Evolutionary conservation across 805 yeast species (phyloP).

Genomic region (Candida suzukii): DNA sequence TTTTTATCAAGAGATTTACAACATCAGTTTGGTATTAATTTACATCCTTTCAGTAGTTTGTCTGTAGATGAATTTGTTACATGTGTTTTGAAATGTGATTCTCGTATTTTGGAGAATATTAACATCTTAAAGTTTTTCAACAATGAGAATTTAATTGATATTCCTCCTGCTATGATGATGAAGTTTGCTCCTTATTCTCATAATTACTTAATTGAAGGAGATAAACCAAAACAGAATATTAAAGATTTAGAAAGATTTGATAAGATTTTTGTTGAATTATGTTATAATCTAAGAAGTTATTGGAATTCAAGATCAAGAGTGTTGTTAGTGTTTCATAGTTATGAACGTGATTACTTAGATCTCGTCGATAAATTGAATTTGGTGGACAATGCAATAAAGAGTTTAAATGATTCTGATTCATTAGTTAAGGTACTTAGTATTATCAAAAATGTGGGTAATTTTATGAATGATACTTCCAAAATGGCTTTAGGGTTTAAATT

Average conservation of each 20-base stretch:
- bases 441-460: constrained; percentile 69
- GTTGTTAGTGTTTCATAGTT: constrained; percentile 44
- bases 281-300: constrained; percentile 59
- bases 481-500: constrained; percentile 66
- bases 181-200: constrained; percentile 59
- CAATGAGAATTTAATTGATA: constrained; percentile 55
- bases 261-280: constrained; percentile 58
- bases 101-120: constrained; percentile 40
- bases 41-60: constrained; percentile 52
- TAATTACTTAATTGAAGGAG: constrained; percentile 31
- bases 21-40: constrained; percentile 74
- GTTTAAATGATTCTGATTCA: constrained; percentile 43
- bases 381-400: constrained; percentile 53
- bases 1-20: constrained; percentile 65
- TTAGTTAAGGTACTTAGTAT: constrained; percentile 55
- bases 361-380: constrained; percentile 45
- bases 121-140: constrained; percentile 65
- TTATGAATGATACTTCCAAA: constrained; percentile 67
- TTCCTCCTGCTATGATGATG: constrained; percentile 48
- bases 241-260: constrained; percentile 60
- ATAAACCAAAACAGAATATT: constrained; percentile 47
- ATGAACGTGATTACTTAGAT: constrained; percentile 62
- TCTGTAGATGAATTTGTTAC: constrained; percentile 47
- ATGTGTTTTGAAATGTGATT: constrained; percentile 56
- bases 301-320: constrained; percentile 72